These are phyloP conservation scores for Mycena vulgaris DNA, from an alignment of 768 basidiomycete genomes.

Conservation along the genomic window DNA sequence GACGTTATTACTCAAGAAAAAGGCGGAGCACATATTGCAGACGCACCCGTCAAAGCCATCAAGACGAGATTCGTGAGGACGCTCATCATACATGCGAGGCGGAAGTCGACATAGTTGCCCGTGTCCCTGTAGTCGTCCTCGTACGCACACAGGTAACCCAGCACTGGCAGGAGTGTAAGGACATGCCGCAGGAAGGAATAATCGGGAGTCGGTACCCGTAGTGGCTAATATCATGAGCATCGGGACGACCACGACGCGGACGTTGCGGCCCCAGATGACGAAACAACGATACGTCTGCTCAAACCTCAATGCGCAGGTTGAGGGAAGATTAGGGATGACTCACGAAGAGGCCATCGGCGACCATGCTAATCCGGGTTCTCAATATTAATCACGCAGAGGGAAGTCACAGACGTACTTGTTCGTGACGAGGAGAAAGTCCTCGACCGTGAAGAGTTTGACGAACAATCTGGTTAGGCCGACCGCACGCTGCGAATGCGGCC, in stretches of 20 bases:
- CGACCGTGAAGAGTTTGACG: neutral
- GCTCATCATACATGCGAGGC: neutral
- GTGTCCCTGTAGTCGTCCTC: neutral
- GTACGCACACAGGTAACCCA: neutral
- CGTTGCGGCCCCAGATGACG: neutral
- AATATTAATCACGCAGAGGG: neutral
- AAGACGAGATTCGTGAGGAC: conserved; percentile 12
- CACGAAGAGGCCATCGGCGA: conserved; percentile 1
- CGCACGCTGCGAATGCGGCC: neutral
- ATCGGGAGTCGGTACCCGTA: neutral
- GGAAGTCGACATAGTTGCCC: neutral
- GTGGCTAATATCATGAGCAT: neutral
- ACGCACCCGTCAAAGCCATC: conserved; percentile 17
- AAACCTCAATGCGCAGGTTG: no score
- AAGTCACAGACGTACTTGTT: neutral
- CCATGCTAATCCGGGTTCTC: neutral
- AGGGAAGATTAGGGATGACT: neutral
- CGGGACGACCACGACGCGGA: neutral
- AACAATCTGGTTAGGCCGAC: neutral
- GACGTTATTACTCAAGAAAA: no score
- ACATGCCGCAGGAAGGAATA: no score
- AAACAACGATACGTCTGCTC: neutral
- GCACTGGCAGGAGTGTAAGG: neutral
- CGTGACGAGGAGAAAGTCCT: conserved; percentile 14
- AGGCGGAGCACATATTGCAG: no score